Evolutionary conservation across 1,139 yeast species (phyloP).

Genomic region (Pichia cactophila): DNA sequence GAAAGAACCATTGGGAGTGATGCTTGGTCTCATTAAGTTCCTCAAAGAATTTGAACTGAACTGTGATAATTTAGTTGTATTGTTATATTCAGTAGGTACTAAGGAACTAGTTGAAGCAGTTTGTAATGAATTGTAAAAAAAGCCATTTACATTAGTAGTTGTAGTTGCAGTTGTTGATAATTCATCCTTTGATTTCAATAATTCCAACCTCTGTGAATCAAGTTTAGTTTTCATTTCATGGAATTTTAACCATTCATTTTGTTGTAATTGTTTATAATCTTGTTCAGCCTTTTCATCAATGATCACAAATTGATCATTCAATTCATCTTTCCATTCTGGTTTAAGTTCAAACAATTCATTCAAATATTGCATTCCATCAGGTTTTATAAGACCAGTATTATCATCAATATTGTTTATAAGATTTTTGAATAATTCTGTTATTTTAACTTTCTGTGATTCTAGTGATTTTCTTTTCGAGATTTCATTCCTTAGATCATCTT

Average conservation of each 20-base stretch:
- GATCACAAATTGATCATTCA: slow-evolving; percentile 24
- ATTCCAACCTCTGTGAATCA: slow-evolving; percentile 12
- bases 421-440: slow-evolving; percentile 24
- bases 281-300: slow-evolving; percentile 29
- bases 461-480: slow-evolving; percentile 25
- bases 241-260: slow-evolving; percentile 19
- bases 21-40: slow-evolving; percentile 4
- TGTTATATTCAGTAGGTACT: not conserved
- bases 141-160: slow-evolving; percentile 11
- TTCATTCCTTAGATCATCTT: slow-evolving; percentile 33
- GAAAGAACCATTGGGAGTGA: slow-evolving; percentile 12
- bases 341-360: slow-evolving; percentile 23
- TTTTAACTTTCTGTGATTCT: slow-evolving; percentile 25
- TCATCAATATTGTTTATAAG: slow-evolving; percentile 27
- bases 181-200: not conserved
- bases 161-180: slow-evolving; percentile 12
- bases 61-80: slow-evolving; percentile 1
- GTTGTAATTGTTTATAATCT: slow-evolving; percentile 29
- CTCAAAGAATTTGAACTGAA: slow-evolving; percentile 4
- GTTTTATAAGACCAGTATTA: slow-evolving; percentile 28
- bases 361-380: slow-evolving; percentile 26
- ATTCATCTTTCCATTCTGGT: slow-evolving; percentile 26
- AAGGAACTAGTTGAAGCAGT: not conserved
- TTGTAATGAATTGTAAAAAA: slow-evolving; percentile 8
- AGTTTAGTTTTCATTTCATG: slow-evolving; percentile 18